Percentiles rank a stretch among this genome's conserved stretches.
These are phyloP conservation scores for Yamadazyma trypodendri DNA, from an alignment of 1,139 yeast genomes.

Conservation along the genomic window DNA sequence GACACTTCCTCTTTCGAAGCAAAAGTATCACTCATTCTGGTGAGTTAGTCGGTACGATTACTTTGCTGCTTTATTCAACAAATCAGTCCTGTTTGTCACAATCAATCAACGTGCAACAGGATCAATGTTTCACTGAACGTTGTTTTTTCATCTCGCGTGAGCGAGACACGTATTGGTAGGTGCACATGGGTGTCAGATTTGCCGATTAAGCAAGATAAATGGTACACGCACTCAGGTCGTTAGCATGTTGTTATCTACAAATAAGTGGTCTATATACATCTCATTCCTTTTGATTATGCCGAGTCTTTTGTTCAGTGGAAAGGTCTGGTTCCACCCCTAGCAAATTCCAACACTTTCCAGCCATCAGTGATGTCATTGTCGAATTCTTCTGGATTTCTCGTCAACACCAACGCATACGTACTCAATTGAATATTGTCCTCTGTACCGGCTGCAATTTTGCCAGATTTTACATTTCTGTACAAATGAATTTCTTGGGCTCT, in stretches of 20 bases:
- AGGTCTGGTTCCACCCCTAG: conserved; percentile 89
- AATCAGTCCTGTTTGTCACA: no score
- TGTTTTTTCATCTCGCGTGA: background rate
- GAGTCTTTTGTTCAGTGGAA: conserved; percentile 52
- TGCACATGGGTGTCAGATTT: no score
- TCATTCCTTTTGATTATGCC: background rate
- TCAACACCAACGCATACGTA: conserved; percentile 93
- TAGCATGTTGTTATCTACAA: background rate
- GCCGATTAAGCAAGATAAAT: no score
- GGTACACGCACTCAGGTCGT: no score
- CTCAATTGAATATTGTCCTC: conserved; percentile 92
- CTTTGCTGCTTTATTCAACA: no score
- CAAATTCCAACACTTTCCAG: conserved; percentile 95
- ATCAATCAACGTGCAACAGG: no score
- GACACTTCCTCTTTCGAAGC: conserved; percentile 66
- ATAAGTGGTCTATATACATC: background rate
- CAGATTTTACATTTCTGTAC: conserved; percentile 86
- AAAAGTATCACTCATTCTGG: conserved; percentile 47
- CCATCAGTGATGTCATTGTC: conserved; percentile 92
- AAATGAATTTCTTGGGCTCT: conserved; percentile 95
- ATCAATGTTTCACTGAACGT: background rate
- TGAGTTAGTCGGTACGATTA: no score
- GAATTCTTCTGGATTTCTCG: conserved; percentile 89
- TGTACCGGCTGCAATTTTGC: conserved; percentile 94
- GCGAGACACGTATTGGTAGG: conserved; percentile 1